These are phyloP conservation scores for Flagelloscypha sp. DNA, from an alignment of 768 basidiomycete genomes.

Conservation along the genomic window DNA sequence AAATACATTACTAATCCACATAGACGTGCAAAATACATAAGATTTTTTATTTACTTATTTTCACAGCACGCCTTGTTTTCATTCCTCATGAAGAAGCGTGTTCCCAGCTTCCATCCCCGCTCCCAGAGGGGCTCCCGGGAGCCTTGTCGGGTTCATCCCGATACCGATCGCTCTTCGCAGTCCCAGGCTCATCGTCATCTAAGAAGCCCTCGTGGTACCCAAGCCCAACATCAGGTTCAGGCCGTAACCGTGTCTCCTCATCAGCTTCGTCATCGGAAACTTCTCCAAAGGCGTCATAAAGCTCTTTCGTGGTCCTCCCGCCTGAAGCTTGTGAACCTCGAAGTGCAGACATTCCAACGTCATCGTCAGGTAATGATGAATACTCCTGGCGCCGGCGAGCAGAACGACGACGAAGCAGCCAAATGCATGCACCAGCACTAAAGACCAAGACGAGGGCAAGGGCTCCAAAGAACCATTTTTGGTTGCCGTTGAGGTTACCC, in stretches of 20 bases:
- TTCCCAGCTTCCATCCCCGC: constrained; percentile 69
- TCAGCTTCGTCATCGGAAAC: constrained; percentile 74
- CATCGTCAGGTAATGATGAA: constrained; percentile 54
- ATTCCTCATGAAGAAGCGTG: constrained; percentile 59
- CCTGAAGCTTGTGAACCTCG: constrained; percentile 31
- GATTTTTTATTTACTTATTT: constrained; percentile 12
- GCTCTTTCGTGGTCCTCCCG: constrained; percentile 55
- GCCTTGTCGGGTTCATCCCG: constrained; percentile 60
- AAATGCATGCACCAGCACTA: constrained; percentile 56
- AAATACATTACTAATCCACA: not conserved
- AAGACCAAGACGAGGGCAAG: constrained; percentile 74
- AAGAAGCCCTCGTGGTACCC: constrained; percentile 76
- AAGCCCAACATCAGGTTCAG: constrained; percentile 30
- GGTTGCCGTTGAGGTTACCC: constrained; percentile 59
- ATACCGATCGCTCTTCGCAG: constrained; percentile 27
- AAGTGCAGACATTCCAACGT: constrained; percentile 71
- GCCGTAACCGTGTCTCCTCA: constrained; percentile 58
- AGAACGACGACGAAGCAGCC: constrained; percentile 70
- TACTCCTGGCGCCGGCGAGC: constrained; percentile 39
- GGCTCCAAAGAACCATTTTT: constrained; percentile 88
- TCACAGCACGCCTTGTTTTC: too few relatives aligned
- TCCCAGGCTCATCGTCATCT: constrained; percentile 62
- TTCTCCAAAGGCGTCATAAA: constrained; percentile 96
- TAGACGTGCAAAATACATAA: not conserved
- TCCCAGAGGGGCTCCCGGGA: constrained; percentile 37